Base-by-base conservation (phyloP, 1,139 yeast species). In the Taphrina sp. region DNA sequence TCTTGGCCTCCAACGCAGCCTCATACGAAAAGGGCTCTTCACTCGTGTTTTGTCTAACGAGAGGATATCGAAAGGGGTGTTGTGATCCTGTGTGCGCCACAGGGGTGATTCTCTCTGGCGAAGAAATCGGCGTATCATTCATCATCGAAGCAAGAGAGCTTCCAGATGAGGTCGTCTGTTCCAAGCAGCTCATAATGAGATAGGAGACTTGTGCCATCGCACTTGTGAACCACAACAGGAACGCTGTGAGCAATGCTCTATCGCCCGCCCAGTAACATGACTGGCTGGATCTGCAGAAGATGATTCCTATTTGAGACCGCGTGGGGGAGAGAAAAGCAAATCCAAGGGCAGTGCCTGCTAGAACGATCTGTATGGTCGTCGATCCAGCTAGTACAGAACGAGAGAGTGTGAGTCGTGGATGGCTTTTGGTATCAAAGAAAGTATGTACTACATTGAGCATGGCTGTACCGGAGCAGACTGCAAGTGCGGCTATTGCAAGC, bases 11-110 rank as follows among this genome's bases (percentile, higher is more conserved):
- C 17, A 43, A 29, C 4, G 38, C 38, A 12, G 36, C 47, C 17
- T 43, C 47, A 14, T 43, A 43, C n/a, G 47, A 31, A 14, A 43
- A 43, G 4, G 47, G 47, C 10, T 31, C 47, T 23, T 43, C 47
- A 8, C 23, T 17, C 4, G 47, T 43, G 29, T 43, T 31, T 8
- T 43, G 36, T 10, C 47, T n/a, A 19, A 33, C 22, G 8, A 39
- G 16, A 5, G 44, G 44, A 24, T 39, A 39, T 23, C 44, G 29
- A 24, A 39, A 39, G 5, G 44, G 31, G 8, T 3, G 7, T 33
- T 16, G 23, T 16, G 23, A 29, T 22, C 24, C 33, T 17, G 26
- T n/a, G 2, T 16, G 5, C 19, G 26, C n/a, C 33, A 33, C 8
- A 1, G 44, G 33, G 19, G 22, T 23, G 17, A 5, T 20, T 12